Evolutionary conservation across 371 early-diverging fungal genomes (phyloP).

Genomic region (Chytridiales sp.): DNA sequence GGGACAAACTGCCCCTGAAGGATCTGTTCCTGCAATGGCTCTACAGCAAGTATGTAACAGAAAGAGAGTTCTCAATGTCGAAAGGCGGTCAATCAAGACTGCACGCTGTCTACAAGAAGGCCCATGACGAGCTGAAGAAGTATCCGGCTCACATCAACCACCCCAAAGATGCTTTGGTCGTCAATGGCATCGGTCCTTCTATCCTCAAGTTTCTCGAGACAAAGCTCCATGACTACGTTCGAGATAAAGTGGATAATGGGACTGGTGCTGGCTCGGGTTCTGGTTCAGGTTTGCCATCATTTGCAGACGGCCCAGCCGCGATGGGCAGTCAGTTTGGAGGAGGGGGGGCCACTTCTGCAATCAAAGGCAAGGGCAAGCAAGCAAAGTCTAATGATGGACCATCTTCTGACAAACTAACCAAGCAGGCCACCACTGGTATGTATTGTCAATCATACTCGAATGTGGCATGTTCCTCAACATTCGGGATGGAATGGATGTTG

Average conservation of each 20-base stretch:
- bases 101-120: slow-evolving; percentile 49
- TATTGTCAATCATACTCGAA: neutral
- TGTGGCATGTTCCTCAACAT: neutral
- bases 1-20: neutral
- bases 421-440: neutral
- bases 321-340: neutral
- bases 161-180: slow-evolving; percentile 53
- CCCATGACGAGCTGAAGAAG: slow-evolving; percentile 59
- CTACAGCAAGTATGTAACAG: slow-evolving; percentile 16
- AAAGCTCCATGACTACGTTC: slow-evolving; percentile 54
- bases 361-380: neutral
- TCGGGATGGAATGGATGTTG: neutral
- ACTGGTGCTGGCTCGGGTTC: neutral
- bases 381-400: slow-evolving; percentile 1
- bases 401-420: neutral
- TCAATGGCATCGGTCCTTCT: slow-evolving; percentile 64
- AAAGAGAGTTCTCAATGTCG: slow-evolving; percentile 9
- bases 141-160: slow-evolving; percentile 57
- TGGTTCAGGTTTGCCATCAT: neutral
- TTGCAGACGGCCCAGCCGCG: neutral
- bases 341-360: neutral
- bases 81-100: slow-evolving; percentile 6
- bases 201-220: slow-evolving; percentile 62
- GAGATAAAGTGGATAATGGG: too few species aligned
- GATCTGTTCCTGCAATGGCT: slow-evolving; percentile 11